A percentile compares a stretch with the other conserved stretches of the same genome.
Evolutionary conservation across 2,329 filamentous ascomycete genomes (phyloP).

Genomic region (Xylaria sp.): DNA sequence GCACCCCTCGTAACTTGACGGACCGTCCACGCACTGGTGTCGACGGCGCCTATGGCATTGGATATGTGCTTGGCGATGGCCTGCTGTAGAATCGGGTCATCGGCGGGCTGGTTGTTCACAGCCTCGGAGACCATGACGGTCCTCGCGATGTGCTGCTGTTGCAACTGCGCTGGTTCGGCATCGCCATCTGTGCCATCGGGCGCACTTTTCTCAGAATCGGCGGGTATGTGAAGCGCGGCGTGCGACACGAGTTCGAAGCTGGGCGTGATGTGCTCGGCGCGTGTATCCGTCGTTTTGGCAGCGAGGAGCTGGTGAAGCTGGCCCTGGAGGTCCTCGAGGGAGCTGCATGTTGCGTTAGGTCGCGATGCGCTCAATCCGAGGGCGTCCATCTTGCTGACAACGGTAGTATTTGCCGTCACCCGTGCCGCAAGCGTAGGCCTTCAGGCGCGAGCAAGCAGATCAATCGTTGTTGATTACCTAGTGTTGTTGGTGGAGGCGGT

Average conservation of each 20-base stretch:
- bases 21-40: conserved; percentile 62
- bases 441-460: background rate
- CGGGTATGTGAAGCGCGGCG: conserved; percentile 56
- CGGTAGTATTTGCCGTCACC: background rate
- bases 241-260: conserved; percentile 60
- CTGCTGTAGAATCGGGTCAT: conserved; percentile 61
- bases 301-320: conserved; percentile 57
- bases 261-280: conserved; percentile 61
- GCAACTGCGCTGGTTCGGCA: conserved; percentile 43
- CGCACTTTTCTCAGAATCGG: conserved; percentile 53
- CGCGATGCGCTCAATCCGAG: conserved; percentile 48
- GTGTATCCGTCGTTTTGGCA: conserved; percentile 58
- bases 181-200: conserved; percentile 44
- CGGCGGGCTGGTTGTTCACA: conserved; percentile 60
- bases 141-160: conserved; percentile 49
- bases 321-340: conserved; percentile 59
- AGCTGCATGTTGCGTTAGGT: conserved; percentile 50
- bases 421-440: background rate
- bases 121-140: conserved; percentile 59
- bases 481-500: conserved; percentile 1
- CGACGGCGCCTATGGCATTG: conserved; percentile 55
- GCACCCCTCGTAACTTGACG: conserved; percentile 57
- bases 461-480: background rate
- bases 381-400: conserved; percentile 45
- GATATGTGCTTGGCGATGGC: conserved; percentile 63